Base-by-base conservation (phyloP, 306 rosid genomes). In the barrel medic (Medicago truncatula) region DNA sequence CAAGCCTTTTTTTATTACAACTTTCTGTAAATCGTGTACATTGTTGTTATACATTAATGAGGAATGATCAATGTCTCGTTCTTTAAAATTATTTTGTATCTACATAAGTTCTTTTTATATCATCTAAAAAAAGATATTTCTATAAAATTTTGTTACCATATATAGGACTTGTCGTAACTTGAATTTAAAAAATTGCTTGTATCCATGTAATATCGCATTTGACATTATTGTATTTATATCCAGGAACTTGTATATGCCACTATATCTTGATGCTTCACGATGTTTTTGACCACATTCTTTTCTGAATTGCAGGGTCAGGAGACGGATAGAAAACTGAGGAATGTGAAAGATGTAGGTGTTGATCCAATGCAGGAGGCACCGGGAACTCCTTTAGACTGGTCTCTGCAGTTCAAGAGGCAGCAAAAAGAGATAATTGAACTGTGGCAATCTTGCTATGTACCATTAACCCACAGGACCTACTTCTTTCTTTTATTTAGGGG, bases 401-500 rank as follows among this genome's bases (percentile, higher is more conserved):
- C 93, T 71, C 77, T 89, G 72, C 91, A 90, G 71, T 96, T 96
- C 81, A 88, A 79, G 81, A 92, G 83, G 76, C 96, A 80, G 82
- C 98, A 87, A 77, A 83, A 80, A 67, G 88, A 75, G 78, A 92
- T 96, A 78, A 28, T 92, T 71, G 98, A 89, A 74, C 88, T 96
- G 78, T 96, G 99, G 99, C 85, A 92, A 68, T 76, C 96, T 71
- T 96, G 99, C 90, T 74, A 61, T 36, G 95, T 92, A 10, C 94
- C 99, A 16, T 75, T 96, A 75, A 91, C 92, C 80, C 99, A 96
- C 86, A 78, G 99, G 86, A 92, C 99, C 75, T 96, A 96, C 86
- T 96, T 96, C 86, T 89, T 89, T 87, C 90, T 96, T 88, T 92
- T 96, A 75, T 92, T 96, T 87, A 89, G 80, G 85, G 98, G 98